Evolutionary conservation across 805 yeast species (phyloP).

Genomic region (Kazachstania bromeliacearum): DNA sequence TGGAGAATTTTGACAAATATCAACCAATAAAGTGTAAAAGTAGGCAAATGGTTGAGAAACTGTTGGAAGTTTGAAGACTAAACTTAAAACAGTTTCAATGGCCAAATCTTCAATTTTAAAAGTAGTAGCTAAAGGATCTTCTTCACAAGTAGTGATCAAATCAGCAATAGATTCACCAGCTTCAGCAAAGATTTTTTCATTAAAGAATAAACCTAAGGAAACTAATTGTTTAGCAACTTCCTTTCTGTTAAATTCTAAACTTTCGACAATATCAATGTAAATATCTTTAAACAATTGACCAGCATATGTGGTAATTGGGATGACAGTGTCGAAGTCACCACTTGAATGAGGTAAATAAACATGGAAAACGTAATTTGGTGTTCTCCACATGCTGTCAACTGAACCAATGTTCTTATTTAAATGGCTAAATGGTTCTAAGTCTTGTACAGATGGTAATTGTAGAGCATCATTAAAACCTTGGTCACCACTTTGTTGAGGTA

Average conservation of each 20-base stretch:
- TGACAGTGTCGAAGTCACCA: conserved; percentile 58
- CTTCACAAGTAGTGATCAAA: conserved; percentile 36
- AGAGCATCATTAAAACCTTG: conserved; percentile 28
- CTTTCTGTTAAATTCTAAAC: conserved; percentile 79
- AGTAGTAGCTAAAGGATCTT: conserved; percentile 44
- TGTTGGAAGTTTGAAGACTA: conserved; percentile 66
- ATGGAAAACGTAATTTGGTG: conserved; percentile 52
- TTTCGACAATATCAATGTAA: conserved; percentile 61
- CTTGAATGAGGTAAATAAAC: conserved; percentile 43
- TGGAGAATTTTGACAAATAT: conserved; percentile 77
- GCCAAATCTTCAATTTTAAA: conserved; percentile 90
- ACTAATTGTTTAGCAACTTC: conserved; percentile 80
- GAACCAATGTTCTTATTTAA: conserved; percentile 36
- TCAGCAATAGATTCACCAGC: conserved; percentile 75
- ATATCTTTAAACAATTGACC: conserved; percentile 67
- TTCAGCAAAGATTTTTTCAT: conserved; percentile 51
- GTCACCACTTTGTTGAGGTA: conserved; percentile 24
- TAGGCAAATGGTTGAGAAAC: conserved; percentile 62
- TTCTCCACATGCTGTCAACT: conserved; percentile 59
- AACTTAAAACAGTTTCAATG: conserved; percentile 68
- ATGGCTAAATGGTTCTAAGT: conserved; percentile 25
- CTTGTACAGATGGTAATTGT: conserved; percentile 31
- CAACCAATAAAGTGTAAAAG: conserved; percentile 75
- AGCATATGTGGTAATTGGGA: conserved; percentile 40
- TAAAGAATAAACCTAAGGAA: conserved; percentile 63